These are phyloP conservation scores for Sporothrix mexicana DNA, from an alignment of 2,329 filamentous ascomycete genomes.

Conservation along the genomic window DNA sequence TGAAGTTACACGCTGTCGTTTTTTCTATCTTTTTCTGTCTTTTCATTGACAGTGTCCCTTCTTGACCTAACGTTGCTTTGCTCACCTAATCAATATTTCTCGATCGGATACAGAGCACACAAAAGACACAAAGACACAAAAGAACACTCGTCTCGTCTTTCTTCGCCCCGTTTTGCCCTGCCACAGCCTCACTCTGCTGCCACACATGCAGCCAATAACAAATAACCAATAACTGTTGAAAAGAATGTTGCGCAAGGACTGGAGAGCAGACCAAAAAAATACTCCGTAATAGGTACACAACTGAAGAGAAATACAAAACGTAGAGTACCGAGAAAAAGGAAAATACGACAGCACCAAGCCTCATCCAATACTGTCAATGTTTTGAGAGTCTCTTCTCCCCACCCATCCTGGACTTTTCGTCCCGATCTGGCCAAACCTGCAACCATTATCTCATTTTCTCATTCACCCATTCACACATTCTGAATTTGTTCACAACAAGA, in stretches of 20 bases:
- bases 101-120: too few relatives aligned
- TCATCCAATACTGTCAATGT: not conserved
- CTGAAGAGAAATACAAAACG: not conserved
- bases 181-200: conserved; percentile 26
- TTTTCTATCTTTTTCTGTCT: not conserved
- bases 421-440: conserved; percentile 16
- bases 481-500: too few relatives aligned
- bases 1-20: not conserved
- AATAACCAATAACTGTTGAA: too few relatives aligned
- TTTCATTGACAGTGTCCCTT: not conserved
- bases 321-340: not conserved
- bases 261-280: too few relatives aligned
- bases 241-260: too few relatives aligned
- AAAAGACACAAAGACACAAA: too few relatives aligned
- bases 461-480: not conserved
- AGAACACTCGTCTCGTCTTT: not conserved
- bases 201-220: conserved; percentile 7
- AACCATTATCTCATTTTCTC: not conserved
- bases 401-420: not conserved
- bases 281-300: not conserved
- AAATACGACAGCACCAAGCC: conserved; percentile 2
- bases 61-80: not conserved
- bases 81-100: conserved; percentile 12
- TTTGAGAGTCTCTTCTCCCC: not conserved
- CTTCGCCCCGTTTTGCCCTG: conserved; percentile 7